phyloP scores from a whole-genome alignment of 2,329 filamentous ascomycete species.

The Didymella pinodella region DNA sequence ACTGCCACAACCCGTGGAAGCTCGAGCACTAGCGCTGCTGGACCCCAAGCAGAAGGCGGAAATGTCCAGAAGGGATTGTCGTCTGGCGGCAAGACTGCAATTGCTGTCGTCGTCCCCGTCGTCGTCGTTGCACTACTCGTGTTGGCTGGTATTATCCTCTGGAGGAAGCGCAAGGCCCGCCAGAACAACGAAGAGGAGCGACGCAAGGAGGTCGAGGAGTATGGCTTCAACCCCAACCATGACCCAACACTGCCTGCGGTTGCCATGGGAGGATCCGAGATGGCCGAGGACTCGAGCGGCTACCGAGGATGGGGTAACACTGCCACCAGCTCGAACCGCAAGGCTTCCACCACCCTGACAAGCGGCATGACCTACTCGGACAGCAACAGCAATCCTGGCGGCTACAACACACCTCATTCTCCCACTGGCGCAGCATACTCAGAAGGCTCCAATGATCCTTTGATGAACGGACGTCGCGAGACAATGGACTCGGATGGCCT shows the following conservation, averaged over 20 bases:
- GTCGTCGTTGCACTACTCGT: constrained; percentile 84
- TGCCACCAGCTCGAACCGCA: constrained; percentile 72
- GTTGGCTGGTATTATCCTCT: constrained; percentile 79
- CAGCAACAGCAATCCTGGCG: constrained; percentile 64
- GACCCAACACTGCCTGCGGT: constrained; percentile 78
- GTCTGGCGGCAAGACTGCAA: constrained; percentile 77
- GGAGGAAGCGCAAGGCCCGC: constrained; percentile 85
- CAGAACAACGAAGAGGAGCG: constrained; percentile 87
- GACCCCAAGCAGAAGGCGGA: constrained; percentile 24
- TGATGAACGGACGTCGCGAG: constrained; percentile 60
- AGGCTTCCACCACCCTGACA: constrained; percentile 88
- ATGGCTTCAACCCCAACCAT: constrained; percentile 96
- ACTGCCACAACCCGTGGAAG: constrained; percentile 15
- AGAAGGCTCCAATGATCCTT: constrained; percentile 73
- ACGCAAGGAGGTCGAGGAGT: constrained; percentile 96
- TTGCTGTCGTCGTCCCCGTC: constrained; percentile 93
- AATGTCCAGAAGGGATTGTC: constrained; percentile 56
- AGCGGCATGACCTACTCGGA: constrained; percentile 79
- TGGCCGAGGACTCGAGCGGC: constrained; percentile 77
- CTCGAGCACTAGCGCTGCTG: constrained; percentile 23
- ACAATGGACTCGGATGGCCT: constrained; percentile 79
- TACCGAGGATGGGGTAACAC: constrained; percentile 96
- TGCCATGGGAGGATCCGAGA: constrained; percentile 67
- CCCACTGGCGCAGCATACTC: constrained; percentile 71
- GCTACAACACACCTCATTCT: constrained; percentile 63